Evolutionary conservation across 1,139 yeast genomes (phyloP), one percentile per base, ranked within the genome.

Genomic region (Blastobotrys aristatus): DNA sequence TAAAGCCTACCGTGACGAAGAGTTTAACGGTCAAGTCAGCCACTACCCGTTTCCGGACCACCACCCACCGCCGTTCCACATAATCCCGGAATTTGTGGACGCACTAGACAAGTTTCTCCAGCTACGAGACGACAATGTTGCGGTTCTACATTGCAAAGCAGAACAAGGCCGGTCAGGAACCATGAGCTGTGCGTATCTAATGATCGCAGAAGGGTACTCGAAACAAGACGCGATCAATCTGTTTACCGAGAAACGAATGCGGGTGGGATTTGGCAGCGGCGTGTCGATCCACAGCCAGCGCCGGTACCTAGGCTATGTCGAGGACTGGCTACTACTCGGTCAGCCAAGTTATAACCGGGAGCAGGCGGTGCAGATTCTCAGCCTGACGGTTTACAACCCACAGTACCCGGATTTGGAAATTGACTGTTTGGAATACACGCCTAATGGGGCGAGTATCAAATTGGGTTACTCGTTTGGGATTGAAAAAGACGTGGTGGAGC

Each of bases 141-240:
- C 85, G 0, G 75, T 89, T 0, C 65, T 90, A 8, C 97, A 92
- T 61, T 92, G 97, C 61, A 82, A 85, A 58, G 89, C 88, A 50
- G 97, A 97, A 0, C 90, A 88, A 62, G 97, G 97, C 0, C 69
- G 97, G 30, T 82, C 95, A 0, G 97, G 97, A 0, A 77, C 90
- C 0, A 67, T 87, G 2, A 76, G 77, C 2, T 79, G 89, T 56
- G 87, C 90, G 0, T 84, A 80, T 58, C 63, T 90, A 51, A 80
- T 89, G 75, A 68, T 73, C 42, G 64, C 65, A 44, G 56, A 63
- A 35, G 66, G 60, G 2, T 53, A 67, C 46, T 56, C 70, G 0
- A 67, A 74, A 26, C 64, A 68, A 1, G 72, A 69, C 16, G 85
- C 88, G 1, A 70, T 77, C 34, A 63, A 62, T 0, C 49, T 70